Evolutionary conservation across 495 filamentous ascomycete genomes (phyloP).

Genomic region (Astrocystis sublimbata): DNA sequence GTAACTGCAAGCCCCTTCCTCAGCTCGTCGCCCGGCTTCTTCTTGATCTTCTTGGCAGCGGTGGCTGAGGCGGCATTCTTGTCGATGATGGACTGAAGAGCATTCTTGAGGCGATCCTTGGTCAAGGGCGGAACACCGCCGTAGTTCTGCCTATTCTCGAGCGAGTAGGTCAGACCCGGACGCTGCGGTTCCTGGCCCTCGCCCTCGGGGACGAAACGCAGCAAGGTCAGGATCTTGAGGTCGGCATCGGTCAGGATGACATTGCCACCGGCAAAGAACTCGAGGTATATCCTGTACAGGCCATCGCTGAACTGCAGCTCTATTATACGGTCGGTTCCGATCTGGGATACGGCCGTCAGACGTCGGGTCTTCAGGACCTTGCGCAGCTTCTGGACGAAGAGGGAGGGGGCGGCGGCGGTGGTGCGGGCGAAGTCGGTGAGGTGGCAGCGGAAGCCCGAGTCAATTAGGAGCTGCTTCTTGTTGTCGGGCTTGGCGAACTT

Average conservation of each 20-base stretch:
- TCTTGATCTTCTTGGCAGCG: constrained; percentile 70
- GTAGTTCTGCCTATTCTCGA: constrained; percentile 81
- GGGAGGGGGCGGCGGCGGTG: constrained; percentile 77
- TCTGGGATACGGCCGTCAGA: constrained; percentile 76
- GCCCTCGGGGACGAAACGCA: constrained; percentile 72
- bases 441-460: constrained; percentile 95
- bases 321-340: constrained; percentile 92
- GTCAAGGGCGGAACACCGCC: constrained; percentile 73
- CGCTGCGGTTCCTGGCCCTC: constrained; percentile 77
- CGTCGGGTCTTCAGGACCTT: constrained; percentile 86
- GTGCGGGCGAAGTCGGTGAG: constrained; percentile 84
- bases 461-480: constrained; percentile 84
- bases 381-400: constrained; percentile 79
- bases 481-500: constrained; percentile 85
- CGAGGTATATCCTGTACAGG: constrained; percentile 79
- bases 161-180: constrained; percentile 73
- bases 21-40: constrained; percentile 69
- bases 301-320: constrained; percentile 93
- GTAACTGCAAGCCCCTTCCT: constrained; percentile 76
- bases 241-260: constrained; percentile 86
- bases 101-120: constrained; percentile 65
- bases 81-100: constrained; percentile 64
- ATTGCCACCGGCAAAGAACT: constrained; percentile 95
- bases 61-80: constrained; percentile 47
- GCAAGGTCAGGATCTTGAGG: constrained; percentile 71